Conservation (phyloP, 2,329 filamentous ascomycete genomes). For the Orbilia brochopaga region DNA sequence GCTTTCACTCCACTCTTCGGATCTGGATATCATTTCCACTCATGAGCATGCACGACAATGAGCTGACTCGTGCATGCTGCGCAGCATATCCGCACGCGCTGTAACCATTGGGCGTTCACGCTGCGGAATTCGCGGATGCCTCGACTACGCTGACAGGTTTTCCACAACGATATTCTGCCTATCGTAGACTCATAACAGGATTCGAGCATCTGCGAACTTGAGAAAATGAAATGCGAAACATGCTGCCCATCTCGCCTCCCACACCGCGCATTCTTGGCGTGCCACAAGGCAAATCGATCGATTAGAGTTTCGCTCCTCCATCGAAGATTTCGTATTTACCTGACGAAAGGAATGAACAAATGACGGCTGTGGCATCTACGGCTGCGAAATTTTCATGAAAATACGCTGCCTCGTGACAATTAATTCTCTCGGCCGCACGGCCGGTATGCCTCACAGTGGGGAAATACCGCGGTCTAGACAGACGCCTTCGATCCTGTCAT, state of each 20-base stretch:
- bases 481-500: constrained; percentile 20
- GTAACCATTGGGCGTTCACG: no score
- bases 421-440: constrained; percentile 5
- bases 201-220: constrained; percentile 23
- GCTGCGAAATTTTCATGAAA: constrained; percentile 44
- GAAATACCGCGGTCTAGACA: constrained; percentile 30
- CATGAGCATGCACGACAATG: no score
- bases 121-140: no score
- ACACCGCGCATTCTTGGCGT: background rate
- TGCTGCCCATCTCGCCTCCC: background rate
- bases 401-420: constrained; percentile 40
- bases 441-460: no score
- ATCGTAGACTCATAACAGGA: no score
- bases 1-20: no score
- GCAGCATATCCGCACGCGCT: no score
- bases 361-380: constrained; percentile 32
- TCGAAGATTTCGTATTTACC: background rate
- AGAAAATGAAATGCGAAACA: background rate
- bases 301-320: background rate
- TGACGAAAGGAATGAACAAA: no score
- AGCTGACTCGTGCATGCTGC: no score
- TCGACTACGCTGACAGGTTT: no score
- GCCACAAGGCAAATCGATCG: background rate
- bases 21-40: no score
- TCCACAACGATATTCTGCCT: no score